These are phyloP conservation scores for Fusarium zealandicum DNA, from an alignment of 2,329 filamentous ascomycete species.

Conservation along the genomic window DNA sequence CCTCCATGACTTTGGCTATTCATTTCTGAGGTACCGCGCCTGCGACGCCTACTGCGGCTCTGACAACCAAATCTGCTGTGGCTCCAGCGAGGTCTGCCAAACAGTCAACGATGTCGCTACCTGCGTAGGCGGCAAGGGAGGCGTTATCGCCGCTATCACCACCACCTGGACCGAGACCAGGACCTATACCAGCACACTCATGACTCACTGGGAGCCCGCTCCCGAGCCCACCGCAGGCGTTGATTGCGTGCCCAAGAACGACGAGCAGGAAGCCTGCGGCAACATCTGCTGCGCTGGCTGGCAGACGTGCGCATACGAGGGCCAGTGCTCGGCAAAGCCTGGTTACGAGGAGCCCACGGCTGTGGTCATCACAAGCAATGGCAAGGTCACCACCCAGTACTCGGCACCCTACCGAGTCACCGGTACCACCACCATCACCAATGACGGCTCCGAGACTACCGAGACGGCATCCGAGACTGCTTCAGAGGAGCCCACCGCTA, in stretches of 20 bases:
- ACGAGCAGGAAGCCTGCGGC: slow-evolving; percentile 69
- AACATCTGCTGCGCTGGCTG: slow-evolving; percentile 72
- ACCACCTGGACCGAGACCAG: slow-evolving; percentile 68
- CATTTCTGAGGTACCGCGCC: slow-evolving; percentile 57
- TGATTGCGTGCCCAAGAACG: slow-evolving; percentile 59
- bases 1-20: slow-evolving; percentile 57
- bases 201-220: slow-evolving; percentile 56
- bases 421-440: slow-evolving; percentile 61
- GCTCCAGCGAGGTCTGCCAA: slow-evolving; percentile 56
- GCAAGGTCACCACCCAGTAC: slow-evolving; percentile 62
- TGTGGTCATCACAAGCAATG: slow-evolving; percentile 54
- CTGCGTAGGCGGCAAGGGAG: slow-evolving; percentile 52
- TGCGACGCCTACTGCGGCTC: slow-evolving; percentile 63
- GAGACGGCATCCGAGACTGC: slow-evolving; percentile 59
- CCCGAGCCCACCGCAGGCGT: slow-evolving; percentile 54
- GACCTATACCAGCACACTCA: slow-evolving; percentile 66
- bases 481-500: slow-evolving; percentile 60
- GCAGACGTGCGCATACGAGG: slow-evolving; percentile 69
- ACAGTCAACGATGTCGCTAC: slow-evolving; percentile 59
- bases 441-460: slow-evolving; percentile 58
- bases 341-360: slow-evolving; percentile 54
- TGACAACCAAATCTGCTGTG: slow-evolving; percentile 64
- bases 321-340: slow-evolving; percentile 65
- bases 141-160: slow-evolving; percentile 52
- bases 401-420: slow-evolving; percentile 60